A percentile compares a stretch with the other conserved stretches of the same genome.
Conservation (phyloP, 257 asterid species). For the Rhazya stricta region DNA sequence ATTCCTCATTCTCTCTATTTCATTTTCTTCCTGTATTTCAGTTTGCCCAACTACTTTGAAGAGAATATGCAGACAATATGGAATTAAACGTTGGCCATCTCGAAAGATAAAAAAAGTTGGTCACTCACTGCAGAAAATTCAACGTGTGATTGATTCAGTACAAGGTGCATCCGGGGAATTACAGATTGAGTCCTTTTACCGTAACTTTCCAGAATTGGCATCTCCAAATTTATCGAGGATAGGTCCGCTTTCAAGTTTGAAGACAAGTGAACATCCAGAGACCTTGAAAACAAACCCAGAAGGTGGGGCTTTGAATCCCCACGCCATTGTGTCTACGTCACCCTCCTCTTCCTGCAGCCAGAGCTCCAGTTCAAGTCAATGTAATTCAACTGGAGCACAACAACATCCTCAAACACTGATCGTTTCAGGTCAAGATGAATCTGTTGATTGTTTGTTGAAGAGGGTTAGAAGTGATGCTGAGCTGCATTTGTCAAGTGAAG, state of each 20-base stretch:
- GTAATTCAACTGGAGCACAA: constrained; percentile 51
- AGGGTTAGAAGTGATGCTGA: constrained; percentile 55
- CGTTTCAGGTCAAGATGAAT: constrained; percentile 30
- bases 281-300: constrained; percentile 29
- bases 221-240: constrained; percentile 52
- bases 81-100: constrained; percentile 96
- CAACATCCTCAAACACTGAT: constrained; percentile 22
- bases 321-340: constrained; percentile 38
- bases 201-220: constrained; percentile 65
- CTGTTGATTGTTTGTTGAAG: constrained; percentile 27
- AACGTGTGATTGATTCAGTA: constrained; percentile 88
- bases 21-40: constrained; percentile 23
- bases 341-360: constrained; percentile 70
- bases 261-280: constrained; percentile 22
- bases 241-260: constrained; percentile 36
- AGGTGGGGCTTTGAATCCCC: constrained; percentile 25
- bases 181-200: constrained; percentile 72
- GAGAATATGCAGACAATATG: constrained; percentile 94
- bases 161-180: constrained; percentile 72
- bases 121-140: constrained; percentile 79
- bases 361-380: constrained; percentile 65
- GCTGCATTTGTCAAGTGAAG: constrained; percentile 42
- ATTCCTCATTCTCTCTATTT: constrained; percentile 8
- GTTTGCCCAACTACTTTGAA: constrained; percentile 97
- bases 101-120: constrained; percentile 93